Base-by-base conservation (phyloP, 495 filamentous ascomycete genomes). In the Xylaria curta region DNA sequence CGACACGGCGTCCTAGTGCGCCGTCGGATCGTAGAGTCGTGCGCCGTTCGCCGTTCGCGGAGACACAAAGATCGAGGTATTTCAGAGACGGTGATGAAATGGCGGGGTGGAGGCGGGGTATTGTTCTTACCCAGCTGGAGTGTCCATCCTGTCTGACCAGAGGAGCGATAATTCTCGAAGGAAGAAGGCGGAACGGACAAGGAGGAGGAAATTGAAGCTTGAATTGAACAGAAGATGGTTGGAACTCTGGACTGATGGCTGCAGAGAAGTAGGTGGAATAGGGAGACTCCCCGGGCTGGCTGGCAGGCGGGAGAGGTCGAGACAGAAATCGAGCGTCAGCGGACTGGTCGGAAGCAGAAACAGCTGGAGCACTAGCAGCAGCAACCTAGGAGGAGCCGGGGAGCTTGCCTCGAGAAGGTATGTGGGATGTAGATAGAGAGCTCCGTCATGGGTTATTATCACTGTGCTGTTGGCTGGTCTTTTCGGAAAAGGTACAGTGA, bases 101-200 rank as follows among this genome's bases (percentile, higher is more conserved):
- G 76, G 79, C 79, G 82, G 81, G 81, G 77, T 63, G 62, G 75
- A 69, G 74, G 78, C 70, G 72, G 78, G 74, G 76, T 77, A 75
- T 69, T 31, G 77, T 67, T 71, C 83, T 84, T 74, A 84, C 83
- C 75, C 79, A 76, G 77, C 80, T 72, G 83, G 77, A 38, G 81
- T 72, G 21, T 83, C 78, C 83, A 85, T 85, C 78, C 75, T 83
- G 79, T 79, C 72, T 63, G 65, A 59, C 69, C 67, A 26, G 51
- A 65, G n/a, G 71, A 61, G 63, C 59, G 21, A 61, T 47, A 44
- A 31, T 44, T 28, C 38, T 47, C 62, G 56, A 58, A 38, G 51
- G 36, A 63, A 36, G 40, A 63, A 68, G 61, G 56, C 31, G 47
- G 49, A 72, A 66, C 13, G 66, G 26, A 33, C 36, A 58, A 17